phyloP scores from a whole-genome alignment of 257 asterid species.

The Rehmannia glutinosa region DNA sequence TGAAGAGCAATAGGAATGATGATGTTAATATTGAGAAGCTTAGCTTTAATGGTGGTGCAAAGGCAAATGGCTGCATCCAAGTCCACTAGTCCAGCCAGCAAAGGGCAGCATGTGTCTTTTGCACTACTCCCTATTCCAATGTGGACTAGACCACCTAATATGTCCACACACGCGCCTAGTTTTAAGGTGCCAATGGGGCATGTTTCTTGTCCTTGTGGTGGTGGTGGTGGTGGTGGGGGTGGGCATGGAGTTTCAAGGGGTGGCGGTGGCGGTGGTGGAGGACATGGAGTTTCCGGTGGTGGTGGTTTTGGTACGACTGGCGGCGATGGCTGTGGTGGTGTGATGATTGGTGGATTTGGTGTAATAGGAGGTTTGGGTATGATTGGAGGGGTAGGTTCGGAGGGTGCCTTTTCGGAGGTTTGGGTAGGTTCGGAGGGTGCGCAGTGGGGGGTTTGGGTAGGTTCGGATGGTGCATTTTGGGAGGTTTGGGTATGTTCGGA shows the following conservation, averaged over 20 bases:
- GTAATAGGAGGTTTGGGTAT: conserved; percentile 16
- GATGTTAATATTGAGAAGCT: conserved; percentile 54
- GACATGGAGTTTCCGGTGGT: conserved; percentile 11
- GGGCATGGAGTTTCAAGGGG: conserved; percentile 18
- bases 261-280: not conserved
- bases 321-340: not conserved
- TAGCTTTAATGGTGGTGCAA: conserved; percentile 63
- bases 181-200: conserved; percentile 50
- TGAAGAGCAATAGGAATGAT: conserved; percentile 60
- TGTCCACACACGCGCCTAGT: conserved; percentile 45
- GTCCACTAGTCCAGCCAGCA: conserved; percentile 34
- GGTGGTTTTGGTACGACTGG: not conserved
- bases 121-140: conserved; percentile 52
- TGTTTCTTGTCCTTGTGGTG: conserved; percentile 23
- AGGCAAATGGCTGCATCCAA: conserved; percentile 67
- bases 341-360: conserved; percentile 9
- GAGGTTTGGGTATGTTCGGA: conserved; percentile 7
- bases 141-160: conserved; percentile 57
- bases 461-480: conserved; percentile 1
- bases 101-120: conserved; percentile 50
- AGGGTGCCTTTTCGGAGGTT: conserved; percentile 4
- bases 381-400: conserved; percentile 17
- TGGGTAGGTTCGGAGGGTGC: conserved; percentile 20
- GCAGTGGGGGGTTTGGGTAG: conserved; percentile 15
- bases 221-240: conserved; percentile 30